Base-by-base conservation (phyloP, 768 basidiomycete species). In the Tylopilus sp. region DNA sequence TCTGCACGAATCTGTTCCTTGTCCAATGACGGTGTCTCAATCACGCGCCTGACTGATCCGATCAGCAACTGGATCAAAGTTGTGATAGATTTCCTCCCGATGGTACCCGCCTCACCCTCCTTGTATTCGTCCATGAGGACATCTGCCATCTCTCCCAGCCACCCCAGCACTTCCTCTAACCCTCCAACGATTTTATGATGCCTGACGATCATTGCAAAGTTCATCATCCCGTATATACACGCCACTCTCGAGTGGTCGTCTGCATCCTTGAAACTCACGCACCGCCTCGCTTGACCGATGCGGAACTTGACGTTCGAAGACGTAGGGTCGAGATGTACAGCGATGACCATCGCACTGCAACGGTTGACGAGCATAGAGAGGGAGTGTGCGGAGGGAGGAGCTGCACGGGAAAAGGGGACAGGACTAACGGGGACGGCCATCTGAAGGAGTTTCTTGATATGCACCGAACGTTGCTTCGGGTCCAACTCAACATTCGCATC, bases 341-440 rank as follows among this genome's bases (percentile, higher is more conserved):
- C 84, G 25, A 90, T 74, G 6, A 86, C 81, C 57, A 88, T 74
- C 12, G 88, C 85, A 45, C 80, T 82, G 61, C 90, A 83, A 10
- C 93, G 83, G 68, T 97, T 97, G 69, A 86, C 83, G 30, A 96
- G 75, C 78, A 84, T 84, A 1, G 90, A 87, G 3, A 89, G 74
- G 33, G 88, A 82, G 30, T 78, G 73, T 3, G 66, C 55, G 0
- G 75, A 71, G 0, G 85, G 83, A 6, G 80, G 80, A 4, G 65
- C 71, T 1, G 68, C 66, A 37, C 81, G 79, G 4, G 78, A 79
- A 71, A 87, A 89, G 2, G 83, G 76, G 8, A 92, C 77, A 4
- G 84, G 74, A 24, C 84, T 82, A 26, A 92, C 78, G 0, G 93
- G 91, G 17, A 86, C 78, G 7, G 85, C 78, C 22, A 89, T 74